Conservation (phyloP, 257 asterid genomes). For the Thymus quinquecostatus region DNA sequence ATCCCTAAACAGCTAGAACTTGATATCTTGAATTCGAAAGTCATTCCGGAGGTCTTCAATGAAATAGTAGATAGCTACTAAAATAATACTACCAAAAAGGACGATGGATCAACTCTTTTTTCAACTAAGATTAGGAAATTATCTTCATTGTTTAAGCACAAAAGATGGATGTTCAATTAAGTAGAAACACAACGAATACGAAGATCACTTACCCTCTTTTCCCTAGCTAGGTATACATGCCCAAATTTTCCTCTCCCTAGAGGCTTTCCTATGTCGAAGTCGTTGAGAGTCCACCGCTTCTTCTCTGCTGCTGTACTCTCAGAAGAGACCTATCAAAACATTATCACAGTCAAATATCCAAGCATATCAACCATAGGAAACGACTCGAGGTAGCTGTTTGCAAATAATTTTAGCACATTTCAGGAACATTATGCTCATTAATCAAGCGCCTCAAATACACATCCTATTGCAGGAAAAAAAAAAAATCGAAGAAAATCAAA, state of each 20-base stretch:
- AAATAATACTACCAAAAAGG: not conserved
- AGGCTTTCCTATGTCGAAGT: conserved; percentile 89
- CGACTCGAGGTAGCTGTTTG: not conserved
- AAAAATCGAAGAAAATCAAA: conserved; percentile 18
- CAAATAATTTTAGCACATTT: not conserved
- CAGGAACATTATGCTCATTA: too few relatives aligned
- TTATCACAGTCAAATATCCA: not conserved
- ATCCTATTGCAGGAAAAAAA: not conserved
- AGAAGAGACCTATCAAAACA: conserved; percentile 46
- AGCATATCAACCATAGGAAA: not conserved
- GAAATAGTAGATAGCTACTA: not conserved
- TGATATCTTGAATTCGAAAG: not conserved
- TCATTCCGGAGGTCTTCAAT: too few relatives aligned
- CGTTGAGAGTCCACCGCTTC: conserved; percentile 74
- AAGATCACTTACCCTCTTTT: conserved; percentile 63
- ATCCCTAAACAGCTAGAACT: not conserved
- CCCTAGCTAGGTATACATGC: conserved; percentile 86
- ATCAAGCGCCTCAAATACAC: too few relatives aligned
- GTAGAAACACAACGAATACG: conserved; percentile 1
- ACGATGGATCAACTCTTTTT: not conserved
- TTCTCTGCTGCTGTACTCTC: conserved; percentile 62
- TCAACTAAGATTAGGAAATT: not conserved
- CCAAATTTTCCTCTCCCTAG: conserved; percentile 95
- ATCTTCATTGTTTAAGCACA: conserved; percentile 4
- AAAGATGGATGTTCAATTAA: not conserved